These are phyloP conservation scores for Lasiodiplodia theobromae DNA, from an alignment of 2,329 filamentous ascomycete species.

Conservation along the genomic window DNA sequence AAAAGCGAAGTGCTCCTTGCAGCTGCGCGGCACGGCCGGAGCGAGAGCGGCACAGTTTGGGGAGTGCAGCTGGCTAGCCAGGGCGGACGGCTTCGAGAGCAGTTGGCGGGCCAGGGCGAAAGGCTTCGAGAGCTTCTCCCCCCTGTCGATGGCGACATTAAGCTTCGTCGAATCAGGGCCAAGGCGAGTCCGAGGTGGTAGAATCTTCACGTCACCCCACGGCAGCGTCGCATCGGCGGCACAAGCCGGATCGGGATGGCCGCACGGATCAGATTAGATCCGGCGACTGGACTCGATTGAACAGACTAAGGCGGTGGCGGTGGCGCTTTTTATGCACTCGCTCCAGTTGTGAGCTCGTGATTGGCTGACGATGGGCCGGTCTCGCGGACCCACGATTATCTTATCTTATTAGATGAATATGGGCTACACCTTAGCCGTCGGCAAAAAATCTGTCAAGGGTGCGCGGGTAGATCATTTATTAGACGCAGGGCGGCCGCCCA, in stretches of 20 bases:
- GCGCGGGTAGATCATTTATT: conserved; percentile 24
- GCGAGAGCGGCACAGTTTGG: not conserved
- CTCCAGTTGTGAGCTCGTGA: not conserved
- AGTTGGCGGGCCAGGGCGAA: not conserved
- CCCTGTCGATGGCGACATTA: not conserved
- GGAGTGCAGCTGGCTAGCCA: not conserved
- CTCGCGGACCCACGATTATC: conserved; percentile 14
- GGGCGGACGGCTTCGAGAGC: no score
- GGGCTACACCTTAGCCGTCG: not conserved
- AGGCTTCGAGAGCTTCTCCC: conserved; percentile 1
- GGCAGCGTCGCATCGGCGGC: conserved; percentile 18
- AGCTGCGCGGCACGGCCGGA: not conserved
- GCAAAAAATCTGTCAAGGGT: conserved; percentile 13
- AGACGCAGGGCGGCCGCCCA: not conserved
- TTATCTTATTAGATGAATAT: conserved; percentile 28
- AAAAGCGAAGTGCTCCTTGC: not conserved
- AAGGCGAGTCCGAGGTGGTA: not conserved
- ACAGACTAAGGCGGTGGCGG: conserved; percentile 14
- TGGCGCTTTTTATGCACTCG: conserved; percentile 5
- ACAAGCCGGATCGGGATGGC: not conserved
- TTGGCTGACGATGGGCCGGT: not conserved
- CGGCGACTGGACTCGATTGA: conserved; percentile 4
- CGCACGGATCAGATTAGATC: conserved; percentile 29
- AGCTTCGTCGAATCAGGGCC: not conserved
- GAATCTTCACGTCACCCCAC: conserved; percentile 14